These are phyloP conservation scores for Fusarium newnesense DNA, from an alignment of 2,329 filamentous ascomycete species.

Conservation along the genomic window DNA sequence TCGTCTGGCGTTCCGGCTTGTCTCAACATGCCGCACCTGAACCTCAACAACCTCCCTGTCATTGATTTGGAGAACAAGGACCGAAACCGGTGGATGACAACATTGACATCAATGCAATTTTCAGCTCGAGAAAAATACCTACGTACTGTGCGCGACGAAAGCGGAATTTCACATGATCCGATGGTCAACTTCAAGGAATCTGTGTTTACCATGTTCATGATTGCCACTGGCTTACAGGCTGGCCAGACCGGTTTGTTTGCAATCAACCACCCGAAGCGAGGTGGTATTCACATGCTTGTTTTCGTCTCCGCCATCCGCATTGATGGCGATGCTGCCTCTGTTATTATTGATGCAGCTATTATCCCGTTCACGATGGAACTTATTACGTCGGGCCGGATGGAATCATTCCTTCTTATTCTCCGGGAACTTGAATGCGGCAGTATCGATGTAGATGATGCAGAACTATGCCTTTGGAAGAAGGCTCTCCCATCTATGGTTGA, in stretches of 20 bases:
- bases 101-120: constrained; percentile 53
- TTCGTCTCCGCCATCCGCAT: constrained; percentile 57
- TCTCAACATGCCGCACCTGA: constrained; percentile 55
- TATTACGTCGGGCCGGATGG: constrained; percentile 47
- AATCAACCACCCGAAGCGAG: constrained; percentile 49
- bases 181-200: constrained; percentile 61
- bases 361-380: constrained; percentile 55
- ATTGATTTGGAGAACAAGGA: constrained; percentile 51
- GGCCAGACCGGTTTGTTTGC: constrained; percentile 57
- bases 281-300: constrained; percentile 54
- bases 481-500: constrained; percentile 57
- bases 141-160: constrained; percentile 43
- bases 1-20: constrained; percentile 46
- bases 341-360: constrained; percentile 60
- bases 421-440: constrained; percentile 50
- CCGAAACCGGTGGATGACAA: constrained; percentile 52
- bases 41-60: constrained; percentile 57
- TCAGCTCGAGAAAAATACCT: constrained; percentile 54
- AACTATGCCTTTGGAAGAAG: constrained; percentile 65
- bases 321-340: constrained; percentile 54
- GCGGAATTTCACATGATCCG: constrained; percentile 43
- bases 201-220: constrained; percentile 59
- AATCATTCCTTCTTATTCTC: constrained; percentile 53
- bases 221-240: constrained; percentile 57
- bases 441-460: constrained; percentile 62